A percentile compares a stretch with the other conserved stretches of the same genome.
These are phyloP conservation scores for Colletotrichum musae DNA, from an alignment of 2,329 filamentous ascomycete genomes.

Conservation along the genomic window DNA sequence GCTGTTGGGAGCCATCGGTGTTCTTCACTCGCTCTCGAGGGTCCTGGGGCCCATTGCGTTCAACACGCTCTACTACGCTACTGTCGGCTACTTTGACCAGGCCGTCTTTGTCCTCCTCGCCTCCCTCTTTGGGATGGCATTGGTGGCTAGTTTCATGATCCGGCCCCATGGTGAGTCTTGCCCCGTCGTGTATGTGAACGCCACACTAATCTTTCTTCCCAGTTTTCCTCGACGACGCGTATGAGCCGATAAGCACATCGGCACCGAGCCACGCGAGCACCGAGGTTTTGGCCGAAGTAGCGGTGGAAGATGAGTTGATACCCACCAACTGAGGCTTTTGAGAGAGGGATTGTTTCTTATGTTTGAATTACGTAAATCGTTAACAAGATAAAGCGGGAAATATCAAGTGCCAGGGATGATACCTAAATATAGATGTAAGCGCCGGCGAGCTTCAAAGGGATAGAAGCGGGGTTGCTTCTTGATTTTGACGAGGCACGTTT, in stretches of 20 bases:
- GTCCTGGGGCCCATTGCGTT: slow-evolving; percentile 87
- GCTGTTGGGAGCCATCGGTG: slow-evolving; percentile 88
- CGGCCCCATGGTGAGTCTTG: slow-evolving; percentile 79
- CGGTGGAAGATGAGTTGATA: slow-evolving; percentile 31
- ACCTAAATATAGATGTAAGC: slow-evolving; percentile 28
- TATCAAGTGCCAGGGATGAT: neutral
- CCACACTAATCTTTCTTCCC: neutral
- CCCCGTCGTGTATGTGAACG: neutral
- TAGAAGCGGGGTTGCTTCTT: neutral
- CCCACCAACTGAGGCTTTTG: slow-evolving; percentile 20
- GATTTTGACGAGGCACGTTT: neutral
- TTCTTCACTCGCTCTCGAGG: slow-evolving; percentile 86
- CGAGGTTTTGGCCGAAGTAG: slow-evolving; percentile 23
- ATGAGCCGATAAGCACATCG: slow-evolving; percentile 18
- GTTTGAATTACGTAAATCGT: neutral
- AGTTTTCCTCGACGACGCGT: slow-evolving; percentile 40
- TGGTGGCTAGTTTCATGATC: slow-evolving; percentile 79
- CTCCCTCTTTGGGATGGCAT: slow-evolving; percentile 75
- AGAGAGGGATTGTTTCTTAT: neutral
- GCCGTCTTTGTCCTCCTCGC: slow-evolving; percentile 85
- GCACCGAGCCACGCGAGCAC: slow-evolving; percentile 1
- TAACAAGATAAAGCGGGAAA: neutral
- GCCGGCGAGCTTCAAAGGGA: slow-evolving; percentile 7
- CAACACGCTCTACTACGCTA: slow-evolving; percentile 87
- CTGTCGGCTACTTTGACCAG: slow-evolving; percentile 83